Evolutionary conservation across 768 basidiomycete genomes (phyloP).

Genomic region (Exsudoporus frostii): DNA sequence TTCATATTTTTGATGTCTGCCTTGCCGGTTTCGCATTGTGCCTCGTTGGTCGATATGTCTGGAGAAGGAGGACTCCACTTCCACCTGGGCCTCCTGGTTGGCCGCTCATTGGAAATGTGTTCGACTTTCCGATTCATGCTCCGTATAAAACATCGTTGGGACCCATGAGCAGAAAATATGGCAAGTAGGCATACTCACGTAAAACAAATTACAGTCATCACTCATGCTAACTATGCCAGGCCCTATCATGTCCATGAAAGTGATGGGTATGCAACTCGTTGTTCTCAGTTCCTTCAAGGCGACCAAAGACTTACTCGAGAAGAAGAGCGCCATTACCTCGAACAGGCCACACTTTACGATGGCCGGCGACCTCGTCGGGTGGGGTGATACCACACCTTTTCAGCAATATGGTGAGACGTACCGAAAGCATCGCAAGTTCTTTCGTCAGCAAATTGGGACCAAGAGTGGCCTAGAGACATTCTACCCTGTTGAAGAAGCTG

Average conservation of each 20-base stretch:
- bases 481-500: constrained; percentile 1
- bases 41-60: neutral
- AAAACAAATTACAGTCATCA: neutral
- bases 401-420: constrained; percentile 8
- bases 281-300: constrained; percentile 46
- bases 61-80: neutral
- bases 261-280: constrained; percentile 44
- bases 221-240: constrained; percentile 18
- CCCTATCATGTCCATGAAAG: neutral
- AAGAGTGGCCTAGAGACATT: constrained; percentile 4
- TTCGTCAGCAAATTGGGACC: constrained; percentile 4
- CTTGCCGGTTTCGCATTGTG: constrained; percentile 12
- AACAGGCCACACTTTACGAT: constrained; percentile 9
- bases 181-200: constrained; percentile 28
- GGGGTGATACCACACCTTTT: neutral
- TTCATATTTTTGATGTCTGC: neutral
- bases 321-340: constrained; percentile 3
- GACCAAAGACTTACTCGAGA: constrained; percentile 10
- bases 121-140: constrained; percentile 50
- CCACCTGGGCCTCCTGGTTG: constrained; percentile 14
- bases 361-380: constrained; percentile 22
- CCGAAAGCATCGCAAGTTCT: constrained; percentile 7
- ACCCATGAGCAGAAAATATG: constrained; percentile 39
- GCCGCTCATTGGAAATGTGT: constrained; percentile 50
- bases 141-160: constrained; percentile 53